Evolutionary conservation across 805 yeast species (phyloP).

Genomic region (Myxozyma neotropica): DNA sequence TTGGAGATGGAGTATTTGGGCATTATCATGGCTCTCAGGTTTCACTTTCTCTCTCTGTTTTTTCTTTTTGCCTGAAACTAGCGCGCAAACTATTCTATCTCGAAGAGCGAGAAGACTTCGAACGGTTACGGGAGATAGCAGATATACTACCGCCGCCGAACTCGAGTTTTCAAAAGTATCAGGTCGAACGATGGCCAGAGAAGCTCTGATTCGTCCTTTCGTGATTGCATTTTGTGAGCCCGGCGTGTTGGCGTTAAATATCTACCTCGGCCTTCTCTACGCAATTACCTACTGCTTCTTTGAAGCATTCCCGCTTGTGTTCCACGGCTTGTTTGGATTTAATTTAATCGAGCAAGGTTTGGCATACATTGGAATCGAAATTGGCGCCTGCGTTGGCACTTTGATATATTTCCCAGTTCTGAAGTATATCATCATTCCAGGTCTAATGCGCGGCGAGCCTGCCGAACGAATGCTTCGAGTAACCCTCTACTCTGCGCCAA

Average conservation of each 20-base stretch:
- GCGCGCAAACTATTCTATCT: constrained; percentile 48
- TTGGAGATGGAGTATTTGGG: constrained; percentile 50
- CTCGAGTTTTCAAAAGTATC: constrained; percentile 1
- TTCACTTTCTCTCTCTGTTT: constrained; percentile 43
- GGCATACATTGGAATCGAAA: constrained; percentile 51
- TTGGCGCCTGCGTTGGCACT: constrained; percentile 48
- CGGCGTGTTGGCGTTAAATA: constrained; percentile 53
- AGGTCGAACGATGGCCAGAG: constrained; percentile 28
- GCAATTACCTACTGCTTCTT: constrained; percentile 59
- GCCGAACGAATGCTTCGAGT: constrained; percentile 18
- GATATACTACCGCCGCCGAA: constrained; percentile 46
- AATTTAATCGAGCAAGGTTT: constrained; percentile 52
- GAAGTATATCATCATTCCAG: not conserved
- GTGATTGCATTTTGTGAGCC: constrained; percentile 57
- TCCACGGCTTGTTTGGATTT: constrained; percentile 50
- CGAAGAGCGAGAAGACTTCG: constrained; percentile 55
- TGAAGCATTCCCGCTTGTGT: constrained; percentile 64
- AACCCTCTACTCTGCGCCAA: constrained; percentile 13
- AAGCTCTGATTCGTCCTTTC: constrained; percentile 44
- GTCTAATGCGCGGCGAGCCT: not conserved
- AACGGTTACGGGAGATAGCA: constrained; percentile 51
- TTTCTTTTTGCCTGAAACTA: constrained; percentile 56
- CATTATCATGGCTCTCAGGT: constrained; percentile 45
- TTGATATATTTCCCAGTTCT: constrained; percentile 5
- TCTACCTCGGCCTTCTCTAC: constrained; percentile 56